Percentiles rank a stretch among this genome's conserved stretches.
phyloP scores from a whole-genome alignment of 2,329 filamentous ascomycete genomes.

The Alternaria gaisen region DNA sequence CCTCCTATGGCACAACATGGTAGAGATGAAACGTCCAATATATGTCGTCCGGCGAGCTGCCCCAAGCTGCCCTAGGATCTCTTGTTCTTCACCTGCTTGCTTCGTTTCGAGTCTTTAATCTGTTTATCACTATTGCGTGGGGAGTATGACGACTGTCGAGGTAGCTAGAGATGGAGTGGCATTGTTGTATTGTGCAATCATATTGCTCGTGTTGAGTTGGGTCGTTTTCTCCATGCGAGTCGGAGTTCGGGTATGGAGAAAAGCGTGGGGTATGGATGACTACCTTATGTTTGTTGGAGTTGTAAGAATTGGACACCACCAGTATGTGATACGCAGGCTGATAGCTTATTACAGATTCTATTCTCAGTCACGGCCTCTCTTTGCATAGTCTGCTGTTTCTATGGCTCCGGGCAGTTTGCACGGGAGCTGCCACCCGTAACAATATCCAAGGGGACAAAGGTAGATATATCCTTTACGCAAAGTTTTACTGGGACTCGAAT shows the following conservation, averaged over 20 bases:
- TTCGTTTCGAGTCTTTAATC: neutral
- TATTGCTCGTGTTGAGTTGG: constrained; percentile 30
- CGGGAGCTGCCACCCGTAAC: constrained; percentile 17
- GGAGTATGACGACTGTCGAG: constrained; percentile 24
- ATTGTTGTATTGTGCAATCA: constrained; percentile 26
- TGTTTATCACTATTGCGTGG: neutral
- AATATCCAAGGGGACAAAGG: constrained; percentile 26
- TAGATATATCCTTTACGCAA: neutral
- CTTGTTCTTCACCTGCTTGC: neutral
- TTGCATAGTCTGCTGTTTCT: constrained; percentile 30
- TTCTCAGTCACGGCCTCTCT: constrained; percentile 30
- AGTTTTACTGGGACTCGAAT: neutral
- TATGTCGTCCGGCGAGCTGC: neutral
- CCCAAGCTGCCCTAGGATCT: neutral
- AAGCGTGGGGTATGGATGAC: constrained; percentile 26
- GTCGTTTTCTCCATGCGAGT: constrained; percentile 28
- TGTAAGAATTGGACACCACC: constrained; percentile 16
- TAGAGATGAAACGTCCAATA: constrained; percentile 5
- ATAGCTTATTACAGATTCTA: constrained; percentile 15
- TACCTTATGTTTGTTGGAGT: constrained; percentile 29
- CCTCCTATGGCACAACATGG: neutral
- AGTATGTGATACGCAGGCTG: neutral
- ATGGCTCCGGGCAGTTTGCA: constrained; percentile 30
- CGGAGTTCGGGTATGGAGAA: constrained; percentile 28
- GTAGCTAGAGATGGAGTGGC: constrained; percentile 30